A percentile compares a stretch with the other conserved stretches of the same genome.
These are phyloP conservation scores for Gyrodon lividus DNA, from an alignment of 768 basidiomycete genomes.

Conservation along the genomic window DNA sequence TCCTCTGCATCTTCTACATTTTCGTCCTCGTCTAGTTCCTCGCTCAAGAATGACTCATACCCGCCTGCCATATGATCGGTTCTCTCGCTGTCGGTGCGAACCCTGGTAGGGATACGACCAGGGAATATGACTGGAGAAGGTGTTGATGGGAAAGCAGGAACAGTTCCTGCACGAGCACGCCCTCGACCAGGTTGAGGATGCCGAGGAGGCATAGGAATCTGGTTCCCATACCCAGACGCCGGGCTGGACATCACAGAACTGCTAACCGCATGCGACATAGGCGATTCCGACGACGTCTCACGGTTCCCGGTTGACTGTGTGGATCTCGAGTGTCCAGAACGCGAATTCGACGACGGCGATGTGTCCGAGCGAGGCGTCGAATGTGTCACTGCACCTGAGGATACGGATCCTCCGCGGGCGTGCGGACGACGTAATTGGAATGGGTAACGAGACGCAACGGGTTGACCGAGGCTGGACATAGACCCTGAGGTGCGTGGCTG, in stretches of 20 bases:
- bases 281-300: constrained; percentile 58
- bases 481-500: constrained; percentile 73
- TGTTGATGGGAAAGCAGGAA: constrained; percentile 36
- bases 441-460: constrained; percentile 66
- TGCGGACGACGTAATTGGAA: constrained; percentile 57
- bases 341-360: constrained; percentile 38
- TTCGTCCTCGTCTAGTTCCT: constrained; percentile 30
- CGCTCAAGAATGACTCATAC: constrained; percentile 33
- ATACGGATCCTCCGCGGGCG: constrained; percentile 42
- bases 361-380: constrained; percentile 37
- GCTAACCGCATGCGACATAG: constrained; percentile 42
- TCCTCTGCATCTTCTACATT: constrained; percentile 34
- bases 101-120: constrained; percentile 22
- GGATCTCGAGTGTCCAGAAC: constrained; percentile 40
- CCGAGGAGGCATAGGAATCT: constrained; percentile 50
- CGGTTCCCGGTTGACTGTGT: constrained; percentile 64
- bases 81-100: constrained; percentile 29
- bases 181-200: constrained; percentile 41
- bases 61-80: constrained; percentile 27
- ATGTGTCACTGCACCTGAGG: constrained; percentile 42
- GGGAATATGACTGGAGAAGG: constrained; percentile 37
- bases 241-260: constrained; percentile 39
- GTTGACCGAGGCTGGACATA: constrained; percentile 83
- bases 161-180: constrained; percentile 39
- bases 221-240: constrained; percentile 32